A percentile compares a stretch with the other conserved stretches of the same genome.
phyloP scores from a whole-genome alignment of 345 rosid genomes.

The Lepidium didymum region DNA sequence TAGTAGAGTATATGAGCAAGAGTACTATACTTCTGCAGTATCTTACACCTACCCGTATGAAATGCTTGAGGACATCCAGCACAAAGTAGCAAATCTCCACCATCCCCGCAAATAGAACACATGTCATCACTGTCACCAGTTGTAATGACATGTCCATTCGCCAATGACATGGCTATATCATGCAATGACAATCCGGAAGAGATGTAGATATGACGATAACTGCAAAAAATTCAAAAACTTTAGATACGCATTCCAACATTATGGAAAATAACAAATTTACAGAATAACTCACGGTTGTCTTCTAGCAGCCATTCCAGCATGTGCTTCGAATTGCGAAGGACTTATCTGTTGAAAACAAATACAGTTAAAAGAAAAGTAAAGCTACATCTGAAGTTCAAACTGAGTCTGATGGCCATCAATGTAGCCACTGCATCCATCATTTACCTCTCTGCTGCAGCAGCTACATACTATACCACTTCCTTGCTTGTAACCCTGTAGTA shows the following conservation, averaged over 20 bases:
- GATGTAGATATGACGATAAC: slow-evolving; percentile 87
- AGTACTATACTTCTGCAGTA: background rate
- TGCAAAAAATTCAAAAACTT: slow-evolving; percentile 27
- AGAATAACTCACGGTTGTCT: slow-evolving; percentile 89
- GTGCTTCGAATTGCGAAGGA: slow-evolving; percentile 98
- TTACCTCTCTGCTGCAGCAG: slow-evolving; percentile 83
- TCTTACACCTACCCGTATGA: slow-evolving; percentile 53
- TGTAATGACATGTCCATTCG: slow-evolving; percentile 68
- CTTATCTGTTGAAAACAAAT: slow-evolving; percentile 55
- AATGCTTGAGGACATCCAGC: slow-evolving; percentile 82
- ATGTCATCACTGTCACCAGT: slow-evolving; percentile 74
- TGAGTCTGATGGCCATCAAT: background rate
- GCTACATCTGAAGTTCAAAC: background rate
- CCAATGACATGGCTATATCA: slow-evolving; percentile 80
- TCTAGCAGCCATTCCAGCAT: slow-evolving; percentile 99
- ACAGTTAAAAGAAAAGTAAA: background rate
- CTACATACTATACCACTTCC: slow-evolving; percentile 81
- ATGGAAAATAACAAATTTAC: slow-evolving; percentile 1
- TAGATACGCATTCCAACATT: slow-evolving; percentile 5
- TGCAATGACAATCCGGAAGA: slow-evolving; percentile 83
- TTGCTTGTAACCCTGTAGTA: slow-evolving; percentile 74
- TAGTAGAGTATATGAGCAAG: background rate
- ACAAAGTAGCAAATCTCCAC: slow-evolving; percentile 74
- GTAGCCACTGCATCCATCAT: background rate
- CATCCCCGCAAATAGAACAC: slow-evolving; percentile 85